These are phyloP conservation scores for Globisporangium perplexum DNA, from an alignment of 352 stramenopile genomes.

Conservation along the genomic window DNA sequence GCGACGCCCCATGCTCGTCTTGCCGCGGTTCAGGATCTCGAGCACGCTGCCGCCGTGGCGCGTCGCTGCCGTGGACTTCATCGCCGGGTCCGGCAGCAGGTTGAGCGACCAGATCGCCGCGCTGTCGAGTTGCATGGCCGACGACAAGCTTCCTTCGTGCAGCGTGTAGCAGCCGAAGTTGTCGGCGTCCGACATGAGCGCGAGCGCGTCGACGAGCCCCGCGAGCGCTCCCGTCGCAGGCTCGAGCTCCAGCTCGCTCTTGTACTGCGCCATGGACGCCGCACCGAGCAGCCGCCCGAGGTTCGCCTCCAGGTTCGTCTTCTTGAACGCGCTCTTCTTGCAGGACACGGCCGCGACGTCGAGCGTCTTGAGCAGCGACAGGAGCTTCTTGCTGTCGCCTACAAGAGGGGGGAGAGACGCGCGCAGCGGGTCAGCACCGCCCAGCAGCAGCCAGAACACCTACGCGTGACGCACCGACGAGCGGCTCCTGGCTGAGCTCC, in stretches of 20 bases:
- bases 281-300: slow-evolving; percentile 53
- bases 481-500: slow-evolving; percentile 51
- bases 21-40: slow-evolving; percentile 93
- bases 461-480: slow-evolving; percentile 31
- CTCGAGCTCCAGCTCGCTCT: slow-evolving; percentile 61
- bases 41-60: slow-evolving; percentile 83
- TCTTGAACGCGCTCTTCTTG: slow-evolving; percentile 70
- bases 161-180: slow-evolving; percentile 74
- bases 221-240: slow-evolving; percentile 62
- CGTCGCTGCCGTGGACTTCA: slow-evolving; percentile 21
- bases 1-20: slow-evolving; percentile 91
- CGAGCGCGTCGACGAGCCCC: slow-evolving; percentile 60
- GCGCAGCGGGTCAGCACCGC: background rate
- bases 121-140: slow-evolving; percentile 91
- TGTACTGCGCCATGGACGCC: slow-evolving; percentile 50
- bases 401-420: too few species aligned
- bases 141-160: slow-evolving; percentile 57
- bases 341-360: slow-evolving; percentile 49
- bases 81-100: slow-evolving; percentile 78
- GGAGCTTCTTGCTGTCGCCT: slow-evolving; percentile 80
- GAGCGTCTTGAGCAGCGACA: slow-evolving; percentile 63
- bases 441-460: background rate
- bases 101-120: slow-evolving; percentile 91
- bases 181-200: slow-evolving; percentile 61
- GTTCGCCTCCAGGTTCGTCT: slow-evolving; percentile 54